Evolutionary conservation across 805 yeast species (phyloP).

Genomic region (Pichia nakasei): DNA sequence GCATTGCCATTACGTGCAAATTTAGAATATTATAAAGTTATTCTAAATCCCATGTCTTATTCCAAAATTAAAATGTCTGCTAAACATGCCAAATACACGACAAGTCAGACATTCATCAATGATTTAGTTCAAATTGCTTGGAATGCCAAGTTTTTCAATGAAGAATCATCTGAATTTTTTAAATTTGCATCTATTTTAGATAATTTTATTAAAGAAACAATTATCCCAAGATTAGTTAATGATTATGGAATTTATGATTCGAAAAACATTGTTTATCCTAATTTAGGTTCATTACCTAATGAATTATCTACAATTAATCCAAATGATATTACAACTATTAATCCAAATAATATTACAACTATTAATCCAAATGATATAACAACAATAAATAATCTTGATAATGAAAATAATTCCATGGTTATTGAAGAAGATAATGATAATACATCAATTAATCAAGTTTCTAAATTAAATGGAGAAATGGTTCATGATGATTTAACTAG

Average conservation of each 20-base stretch:
- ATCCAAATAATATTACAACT: background rate
- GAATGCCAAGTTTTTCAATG: constrained; percentile 84
- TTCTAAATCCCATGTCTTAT: constrained; percentile 75
- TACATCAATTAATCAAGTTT: constrained; percentile 11
- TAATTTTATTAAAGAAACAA: constrained; percentile 35
- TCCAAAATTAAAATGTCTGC: constrained; percentile 58
- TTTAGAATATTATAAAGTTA: constrained; percentile 72
- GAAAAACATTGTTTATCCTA: constrained; percentile 42
- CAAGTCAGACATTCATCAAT: constrained; percentile 58
- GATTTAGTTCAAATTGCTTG: constrained; percentile 81
- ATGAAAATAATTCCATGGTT: no score
- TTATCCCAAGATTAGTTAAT: constrained; percentile 39
- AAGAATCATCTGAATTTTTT: constrained; percentile 57
- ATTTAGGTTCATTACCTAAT: constrained; percentile 61
- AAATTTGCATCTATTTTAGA: constrained; percentile 58
- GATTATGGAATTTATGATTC: constrained; percentile 31
- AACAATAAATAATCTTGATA: background rate
- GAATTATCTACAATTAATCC: constrained; percentile 1
- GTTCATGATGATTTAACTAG: constrained; percentile 15
- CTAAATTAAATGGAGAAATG: constrained; percentile 9
- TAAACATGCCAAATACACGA: constrained; percentile 43
- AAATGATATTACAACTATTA: background rate
- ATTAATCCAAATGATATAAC: no score
- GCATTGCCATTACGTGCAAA: constrained; percentile 65
- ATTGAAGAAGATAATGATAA: constrained; percentile 2